Percentiles rank a stretch among this genome's conserved stretches.
Evolutionary conservation across 352 stramenopile genomes (phyloP).

Genomic region (Pythium rhizo-oryzae): DNA sequence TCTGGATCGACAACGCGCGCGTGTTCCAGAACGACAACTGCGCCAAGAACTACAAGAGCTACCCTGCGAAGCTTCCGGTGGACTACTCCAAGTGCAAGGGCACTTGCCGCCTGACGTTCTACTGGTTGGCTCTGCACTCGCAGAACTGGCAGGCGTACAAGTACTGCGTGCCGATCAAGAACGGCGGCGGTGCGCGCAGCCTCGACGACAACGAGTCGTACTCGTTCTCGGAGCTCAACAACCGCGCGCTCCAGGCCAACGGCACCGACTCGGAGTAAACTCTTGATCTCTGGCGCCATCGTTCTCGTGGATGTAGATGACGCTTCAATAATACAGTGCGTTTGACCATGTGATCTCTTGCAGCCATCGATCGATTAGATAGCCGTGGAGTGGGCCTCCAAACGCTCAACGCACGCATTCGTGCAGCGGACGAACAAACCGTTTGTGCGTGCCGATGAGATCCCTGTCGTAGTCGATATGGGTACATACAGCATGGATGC

Average conservation of each 20-base stretch:
- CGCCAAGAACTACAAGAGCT: conserved; percentile 36
- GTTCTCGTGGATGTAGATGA: neutral
- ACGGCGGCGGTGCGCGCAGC: conserved; percentile 14
- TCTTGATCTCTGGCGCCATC: no score
- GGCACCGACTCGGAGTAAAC: conserved; percentile 10
- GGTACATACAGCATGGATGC: conserved; percentile 9
- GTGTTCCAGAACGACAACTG: conserved; percentile 49
- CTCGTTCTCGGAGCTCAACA: conserved; percentile 27
- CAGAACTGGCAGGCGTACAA: conserved; percentile 38
- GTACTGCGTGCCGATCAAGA: conserved; percentile 33
- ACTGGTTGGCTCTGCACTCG: conserved; percentile 36
- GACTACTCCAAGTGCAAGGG: conserved; percentile 50
- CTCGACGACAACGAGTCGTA: conserved; percentile 2
- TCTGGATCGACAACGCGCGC: conserved; percentile 32
- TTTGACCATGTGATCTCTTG: no score
- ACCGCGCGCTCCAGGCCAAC: conserved; percentile 23
- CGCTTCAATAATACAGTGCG: neutral
- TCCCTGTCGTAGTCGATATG: conserved; percentile 7
- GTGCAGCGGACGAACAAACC: no score
- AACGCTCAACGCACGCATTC: no score
- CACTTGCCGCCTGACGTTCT: conserved; percentile 45
- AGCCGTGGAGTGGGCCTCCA: no score
- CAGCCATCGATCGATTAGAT: no score
- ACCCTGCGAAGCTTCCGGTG: conserved; percentile 47
- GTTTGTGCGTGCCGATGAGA: no score